Percentiles rank a stretch among this genome's conserved stretches.
phyloP scores from a whole-genome alignment of 148 eudicot genomes.

The Vaccinium myrtillus region DNA sequence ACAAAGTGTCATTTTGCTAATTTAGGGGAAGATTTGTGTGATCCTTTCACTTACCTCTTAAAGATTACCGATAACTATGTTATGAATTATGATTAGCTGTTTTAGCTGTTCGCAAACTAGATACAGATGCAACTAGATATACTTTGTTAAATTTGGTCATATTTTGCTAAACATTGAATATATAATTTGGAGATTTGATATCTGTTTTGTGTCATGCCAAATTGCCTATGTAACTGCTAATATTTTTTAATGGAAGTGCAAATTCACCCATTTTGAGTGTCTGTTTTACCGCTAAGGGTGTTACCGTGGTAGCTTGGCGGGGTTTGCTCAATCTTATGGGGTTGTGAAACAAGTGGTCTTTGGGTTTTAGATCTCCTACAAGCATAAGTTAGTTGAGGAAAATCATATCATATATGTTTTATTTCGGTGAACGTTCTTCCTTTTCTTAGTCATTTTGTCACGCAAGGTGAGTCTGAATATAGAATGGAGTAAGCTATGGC shows the following conservation, averaged over 20 bases:
- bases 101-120: no score
- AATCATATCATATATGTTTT: not conserved
- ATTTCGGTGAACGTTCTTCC: not conserved
- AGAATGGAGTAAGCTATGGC: not conserved
- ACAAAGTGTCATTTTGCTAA: not conserved
- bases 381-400: not conserved
- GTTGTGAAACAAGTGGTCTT: no score
- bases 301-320: not conserved
- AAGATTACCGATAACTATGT: no score
- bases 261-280: not conserved
- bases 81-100: no score
- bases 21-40: not conserved
- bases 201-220: not conserved
- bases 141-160: no score
- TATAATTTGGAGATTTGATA: not conserved
- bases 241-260: not conserved
- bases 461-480: not conserved
- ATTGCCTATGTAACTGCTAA: no score
- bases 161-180: no score
- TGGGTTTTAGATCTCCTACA: no score
- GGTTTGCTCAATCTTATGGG: not conserved
- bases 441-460: not conserved
- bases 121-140: no score
- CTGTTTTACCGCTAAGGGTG: not conserved
- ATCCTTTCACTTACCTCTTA: not conserved